Evolutionary conservation across 441 rosid genomes (phyloP).

Genomic region (Monsonia emarginata): DNA sequence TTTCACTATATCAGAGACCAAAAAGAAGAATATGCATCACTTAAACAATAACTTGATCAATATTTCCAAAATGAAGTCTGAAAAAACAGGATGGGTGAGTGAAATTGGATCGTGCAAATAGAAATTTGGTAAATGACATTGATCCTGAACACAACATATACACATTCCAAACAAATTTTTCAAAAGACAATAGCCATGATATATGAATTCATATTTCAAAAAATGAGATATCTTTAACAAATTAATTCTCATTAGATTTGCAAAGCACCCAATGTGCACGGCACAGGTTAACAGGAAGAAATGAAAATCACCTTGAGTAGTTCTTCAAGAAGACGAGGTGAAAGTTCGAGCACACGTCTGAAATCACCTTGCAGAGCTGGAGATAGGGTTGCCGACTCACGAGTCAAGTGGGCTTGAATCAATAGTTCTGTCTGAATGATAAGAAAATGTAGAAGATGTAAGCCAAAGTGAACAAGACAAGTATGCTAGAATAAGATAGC

Average conservation of each 20-base stretch:
- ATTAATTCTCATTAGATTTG: neutral
- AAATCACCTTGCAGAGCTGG: conserved; percentile 3
- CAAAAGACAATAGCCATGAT: neutral
- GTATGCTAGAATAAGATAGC: neutral
- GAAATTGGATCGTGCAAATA: neutral
- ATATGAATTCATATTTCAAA: neutral
- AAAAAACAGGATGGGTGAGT: no score
- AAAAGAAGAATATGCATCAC: no score
- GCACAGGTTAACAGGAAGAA: neutral
- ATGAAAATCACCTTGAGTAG: conserved; percentile 1
- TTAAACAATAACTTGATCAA: no score
- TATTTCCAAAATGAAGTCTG: no score
- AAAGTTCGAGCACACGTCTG: conserved; percentile 1
- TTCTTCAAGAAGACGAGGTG: conserved; percentile 4
- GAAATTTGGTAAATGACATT: neutral
- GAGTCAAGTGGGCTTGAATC: conserved; percentile 2
- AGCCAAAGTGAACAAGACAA: neutral
- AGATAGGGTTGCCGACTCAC: neutral
- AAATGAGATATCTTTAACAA: neutral
- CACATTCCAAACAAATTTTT: neutral
- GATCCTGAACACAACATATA: neutral
- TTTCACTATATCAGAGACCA: no score
- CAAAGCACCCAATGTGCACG: neutral
- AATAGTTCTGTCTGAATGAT: neutral
- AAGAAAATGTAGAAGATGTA: neutral